Conservation (phyloP, 1,284 basidiomycete genomes). For the Leccinum proliferum region DNA sequence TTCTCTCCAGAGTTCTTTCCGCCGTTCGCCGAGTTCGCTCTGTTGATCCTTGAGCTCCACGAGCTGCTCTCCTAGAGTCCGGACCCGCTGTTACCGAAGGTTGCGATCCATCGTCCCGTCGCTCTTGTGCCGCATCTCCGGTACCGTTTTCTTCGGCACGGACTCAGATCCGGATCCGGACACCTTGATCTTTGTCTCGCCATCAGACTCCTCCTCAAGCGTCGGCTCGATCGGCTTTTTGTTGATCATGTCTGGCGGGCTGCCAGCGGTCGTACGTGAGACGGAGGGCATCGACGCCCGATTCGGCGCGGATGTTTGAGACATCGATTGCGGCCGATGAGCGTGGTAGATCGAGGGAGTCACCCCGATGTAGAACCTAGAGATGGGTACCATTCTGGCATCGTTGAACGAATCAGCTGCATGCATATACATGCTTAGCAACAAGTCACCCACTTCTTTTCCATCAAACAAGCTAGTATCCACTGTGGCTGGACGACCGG, state of each 20-base stretch:
- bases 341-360: slow-evolving; percentile 42
- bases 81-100: slow-evolving; percentile 44
- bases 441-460: slow-evolving; percentile 60
- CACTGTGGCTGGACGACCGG: slow-evolving; percentile 89
- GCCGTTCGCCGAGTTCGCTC: slow-evolving; percentile 67
- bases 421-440: not conserved
- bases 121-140: no score
- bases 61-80: slow-evolving; percentile 65
- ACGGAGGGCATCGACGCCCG: slow-evolving; percentile 22
- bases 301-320: slow-evolving; percentile 43
- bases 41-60: slow-evolving; percentile 66
- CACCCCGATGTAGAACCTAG: slow-evolving; percentile 74
- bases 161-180: no score
- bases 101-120: no score
- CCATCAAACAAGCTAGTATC: slow-evolving; percentile 80
- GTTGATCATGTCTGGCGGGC: no score
- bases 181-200: slow-evolving; percentile 14
- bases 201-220: slow-evolving; percentile 31
- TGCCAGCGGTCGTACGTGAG: no score
- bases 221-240: no score
- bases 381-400: slow-evolving; percentile 79
- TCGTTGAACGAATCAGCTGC: not conserved
- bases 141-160: no score
- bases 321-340: slow-evolving; percentile 70
- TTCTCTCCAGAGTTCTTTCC: slow-evolving; percentile 95